Evolutionary conservation across 768 basidiomycete genomes (phyloP), one percentile per base, ranked within the genome.

Genomic region (Boletus tylopilopsis): DNA sequence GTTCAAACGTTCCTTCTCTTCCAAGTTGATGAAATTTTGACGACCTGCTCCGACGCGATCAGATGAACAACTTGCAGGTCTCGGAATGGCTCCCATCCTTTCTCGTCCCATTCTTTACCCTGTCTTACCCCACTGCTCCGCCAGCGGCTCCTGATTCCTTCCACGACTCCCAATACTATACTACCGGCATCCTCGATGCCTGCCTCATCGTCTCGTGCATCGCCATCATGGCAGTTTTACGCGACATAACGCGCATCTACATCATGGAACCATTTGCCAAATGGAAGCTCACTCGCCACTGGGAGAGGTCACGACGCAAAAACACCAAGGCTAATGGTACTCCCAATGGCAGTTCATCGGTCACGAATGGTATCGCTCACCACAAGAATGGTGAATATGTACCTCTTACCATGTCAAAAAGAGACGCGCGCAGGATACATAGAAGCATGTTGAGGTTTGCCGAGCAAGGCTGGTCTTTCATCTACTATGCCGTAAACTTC

Each of bases 401-500:
- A 42, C 54, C 56, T 37, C 39, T 59, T n/a, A 45, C 46, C 50
- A 66, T 53, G 57, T 53, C 63, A 43, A 54, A 61, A 54, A 78
- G 73, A 56, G 82, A 89, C 59, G 71, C 77, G 18, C 80, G 76
- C 45, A 78, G 74, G 57, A 73, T 89, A 50, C 80, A 85, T 51
- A 76, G 86, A 62, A 84, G 81, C 53, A 84, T 93, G 35, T 66
- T 89, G 38, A 76, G 96, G 59, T 98, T 98, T 63, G 90, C 92
- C 3, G 96, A 99, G 67, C 96, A 99, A 70, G 89, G 92, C 49
- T 98, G 93, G 90, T 82, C 82, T 30, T 76, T 84, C 38, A 68
- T 90, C 42, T 98, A 95, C 68, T 93, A 90, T 63, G 71, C 80
- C 34, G 48, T 80, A 2, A 87, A 85, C 57, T 95, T 88, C 79